Conservation (phyloP, 345 rosid genomes). For the Corymbia maculata region DNA sequence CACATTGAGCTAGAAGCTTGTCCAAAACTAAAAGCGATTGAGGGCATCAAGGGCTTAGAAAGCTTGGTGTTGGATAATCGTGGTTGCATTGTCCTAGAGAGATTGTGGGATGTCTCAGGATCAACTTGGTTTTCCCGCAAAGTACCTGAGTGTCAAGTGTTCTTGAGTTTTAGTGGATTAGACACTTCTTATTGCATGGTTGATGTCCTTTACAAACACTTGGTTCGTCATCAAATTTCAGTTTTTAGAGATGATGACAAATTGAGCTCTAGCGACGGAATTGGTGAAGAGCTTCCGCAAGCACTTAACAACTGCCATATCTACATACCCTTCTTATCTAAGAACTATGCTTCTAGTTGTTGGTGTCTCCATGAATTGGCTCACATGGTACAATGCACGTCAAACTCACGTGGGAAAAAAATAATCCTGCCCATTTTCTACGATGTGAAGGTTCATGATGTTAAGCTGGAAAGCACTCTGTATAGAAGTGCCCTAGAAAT, state of each 20-base stretch:
- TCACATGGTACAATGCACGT: no score
- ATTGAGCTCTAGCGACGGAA: no score
- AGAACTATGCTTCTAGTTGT: fast-evolving
- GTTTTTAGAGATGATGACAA: no score
- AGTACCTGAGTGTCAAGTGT: not conserved
- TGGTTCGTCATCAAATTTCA: fast-evolving
- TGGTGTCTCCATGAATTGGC: no score
- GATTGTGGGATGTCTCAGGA: not conserved
- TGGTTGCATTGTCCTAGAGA: not conserved
- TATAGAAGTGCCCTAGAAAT: no score
- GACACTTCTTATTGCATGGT: not conserved
- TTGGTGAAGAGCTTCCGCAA: no score
- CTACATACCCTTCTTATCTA: no score
- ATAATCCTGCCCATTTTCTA: not conserved
- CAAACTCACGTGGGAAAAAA: no score
- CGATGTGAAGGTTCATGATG: fast-evolving
- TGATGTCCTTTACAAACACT: no score
- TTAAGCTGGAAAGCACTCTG: fast-evolving
- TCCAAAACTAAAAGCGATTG: not conserved
- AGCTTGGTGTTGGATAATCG: no score
- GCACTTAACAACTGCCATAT: no score
- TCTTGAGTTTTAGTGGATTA: not conserved
- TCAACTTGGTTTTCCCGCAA: not conserved
- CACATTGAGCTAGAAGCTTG: not conserved
- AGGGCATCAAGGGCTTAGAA: not conserved